A percentile compares a stretch with the other conserved stretches of the same genome.
These are phyloP conservation scores for Rosa persica DNA, from an alignment of 306 rosid species.

Conservation along the genomic window DNA sequence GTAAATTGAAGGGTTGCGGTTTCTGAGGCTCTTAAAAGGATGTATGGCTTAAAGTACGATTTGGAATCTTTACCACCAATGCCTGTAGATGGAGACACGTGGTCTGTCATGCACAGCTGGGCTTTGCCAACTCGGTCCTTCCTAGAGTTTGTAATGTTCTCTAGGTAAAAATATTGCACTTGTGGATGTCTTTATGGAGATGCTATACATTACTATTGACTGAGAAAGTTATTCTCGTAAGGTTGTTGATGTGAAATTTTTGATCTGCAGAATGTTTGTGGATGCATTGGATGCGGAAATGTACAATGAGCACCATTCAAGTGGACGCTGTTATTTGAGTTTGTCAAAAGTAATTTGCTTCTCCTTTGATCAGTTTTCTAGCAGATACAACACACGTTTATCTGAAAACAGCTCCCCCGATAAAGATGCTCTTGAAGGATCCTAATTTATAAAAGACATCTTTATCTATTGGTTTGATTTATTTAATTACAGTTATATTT, in stretches of 20 bases:
- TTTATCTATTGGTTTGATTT: slow-evolving; percentile 8
- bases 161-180: slow-evolving; percentile 53
- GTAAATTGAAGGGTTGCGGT: slow-evolving; percentile 66
- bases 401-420: neutral
- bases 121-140: slow-evolving; percentile 88
- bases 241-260: slow-evolving; percentile 19
- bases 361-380: neutral
- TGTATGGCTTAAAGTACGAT: slow-evolving; percentile 68
- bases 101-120: slow-evolving; percentile 96
- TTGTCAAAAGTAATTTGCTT: slow-evolving; percentile 65
- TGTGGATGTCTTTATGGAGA: slow-evolving; percentile 2
- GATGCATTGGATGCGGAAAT: slow-evolving; percentile 80
- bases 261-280: slow-evolving; percentile 77
- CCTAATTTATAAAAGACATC: neutral
- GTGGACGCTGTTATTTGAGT: slow-evolving; percentile 75
- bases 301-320: slow-evolving; percentile 73
- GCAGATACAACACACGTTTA: neutral
- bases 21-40: slow-evolving; percentile 70
- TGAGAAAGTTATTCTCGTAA: neutral
- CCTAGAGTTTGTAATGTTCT: slow-evolving; percentile 93
- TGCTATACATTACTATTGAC: slow-evolving; percentile 9
- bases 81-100: slow-evolving; percentile 77
- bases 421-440: neutral
- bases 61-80: slow-evolving; percentile 68
- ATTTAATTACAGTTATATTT: slow-evolving; percentile 4